These are phyloP conservation scores for Gyrodon lividus DNA, from an alignment of 768 basidiomycete species.

Conservation along the genomic window DNA sequence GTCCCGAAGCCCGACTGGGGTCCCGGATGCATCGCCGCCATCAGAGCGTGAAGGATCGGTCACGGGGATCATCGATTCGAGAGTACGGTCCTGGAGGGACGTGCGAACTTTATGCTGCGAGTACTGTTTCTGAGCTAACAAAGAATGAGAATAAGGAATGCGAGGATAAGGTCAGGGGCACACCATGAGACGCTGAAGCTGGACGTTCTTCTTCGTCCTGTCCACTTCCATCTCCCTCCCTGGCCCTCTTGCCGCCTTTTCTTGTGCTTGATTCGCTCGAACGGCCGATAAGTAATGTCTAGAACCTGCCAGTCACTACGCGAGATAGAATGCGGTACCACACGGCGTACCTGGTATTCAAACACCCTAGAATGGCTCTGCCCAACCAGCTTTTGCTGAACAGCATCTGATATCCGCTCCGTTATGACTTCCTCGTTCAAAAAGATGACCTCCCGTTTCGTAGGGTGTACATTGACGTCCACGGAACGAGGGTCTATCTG, in stretches of 20 bases:
- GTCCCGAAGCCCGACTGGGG: constrained; percentile 39
- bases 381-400: constrained; percentile 64
- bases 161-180: background rate
- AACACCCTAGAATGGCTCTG: constrained; percentile 68
- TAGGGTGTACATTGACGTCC: constrained; percentile 98
- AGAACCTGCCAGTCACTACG: background rate
- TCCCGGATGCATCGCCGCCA: constrained; percentile 18
- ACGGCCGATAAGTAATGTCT: constrained; percentile 65
- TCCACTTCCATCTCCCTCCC: constrained; percentile 39
- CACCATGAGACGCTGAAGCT: constrained; percentile 26
- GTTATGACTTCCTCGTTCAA: constrained; percentile 87
- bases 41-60: constrained; percentile 49
- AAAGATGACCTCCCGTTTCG: constrained; percentile 95
- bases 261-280: constrained; percentile 31
- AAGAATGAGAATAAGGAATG: constrained; percentile 5
- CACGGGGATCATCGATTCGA: constrained; percentile 93
- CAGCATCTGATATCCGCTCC: constrained; percentile 67
- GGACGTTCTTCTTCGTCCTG: constrained; percentile 24
- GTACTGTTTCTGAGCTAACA: constrained; percentile 46
- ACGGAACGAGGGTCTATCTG: constrained; percentile 83
- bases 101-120: constrained; percentile 93
- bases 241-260: constrained; percentile 31
- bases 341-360: constrained; percentile 60
- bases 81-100: constrained; percentile 80
- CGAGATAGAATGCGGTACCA: background rate